A percentile compares a stretch with the other conserved stretches of the same genome.
Evolutionary conservation across 805 yeast species (phyloP).

Genomic region (Metschnikowia peoriensis): DNA sequence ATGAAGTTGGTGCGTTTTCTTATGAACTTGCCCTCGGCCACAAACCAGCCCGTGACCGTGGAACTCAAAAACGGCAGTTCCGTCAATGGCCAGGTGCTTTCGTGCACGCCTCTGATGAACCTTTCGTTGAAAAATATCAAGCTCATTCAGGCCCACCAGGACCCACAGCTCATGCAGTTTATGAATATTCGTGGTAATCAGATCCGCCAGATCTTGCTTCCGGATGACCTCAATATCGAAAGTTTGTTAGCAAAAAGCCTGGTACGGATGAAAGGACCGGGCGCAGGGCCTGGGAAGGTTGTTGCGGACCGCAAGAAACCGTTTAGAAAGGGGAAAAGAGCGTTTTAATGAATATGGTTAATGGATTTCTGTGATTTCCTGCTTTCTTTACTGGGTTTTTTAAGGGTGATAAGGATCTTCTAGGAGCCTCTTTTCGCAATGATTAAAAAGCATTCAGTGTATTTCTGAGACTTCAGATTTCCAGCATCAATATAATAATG

Average conservation of each 20-base stretch:
- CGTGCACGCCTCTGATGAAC: constrained; percentile 91
- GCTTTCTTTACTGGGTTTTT: background rate
- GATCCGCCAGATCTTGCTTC: constrained; percentile 76
- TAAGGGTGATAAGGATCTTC: too few species aligned
- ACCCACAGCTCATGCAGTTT: constrained; percentile 67
- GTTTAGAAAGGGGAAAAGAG: constrained; percentile 15
- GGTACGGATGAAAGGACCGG: constrained; percentile 41
- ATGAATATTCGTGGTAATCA: constrained; percentile 88
- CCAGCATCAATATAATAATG: too few species aligned
- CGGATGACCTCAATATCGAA: constrained; percentile 81
- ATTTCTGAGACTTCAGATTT: too few species aligned
- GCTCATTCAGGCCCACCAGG: constrained; percentile 69
- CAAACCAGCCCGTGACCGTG: constrained; percentile 82
- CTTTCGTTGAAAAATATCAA: constrained; percentile 76
- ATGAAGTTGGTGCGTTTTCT: constrained; percentile 75
- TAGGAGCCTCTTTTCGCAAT: too few species aligned
- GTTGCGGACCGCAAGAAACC: constrained; percentile 19
- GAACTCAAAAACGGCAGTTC: constrained; percentile 91
- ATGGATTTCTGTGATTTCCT: background rate
- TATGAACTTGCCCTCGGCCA: constrained; percentile 64
- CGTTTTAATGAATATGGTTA: constrained; percentile 5
- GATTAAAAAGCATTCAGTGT: too few species aligned
- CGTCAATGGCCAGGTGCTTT: constrained; percentile 76
- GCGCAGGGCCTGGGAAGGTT: constrained; percentile 39
- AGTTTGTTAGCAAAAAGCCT: constrained; percentile 53